Evolutionary conservation across 495 filamentous ascomycete genomes (phyloP).

Genomic region (Aspergillus cavernicola): DNA sequence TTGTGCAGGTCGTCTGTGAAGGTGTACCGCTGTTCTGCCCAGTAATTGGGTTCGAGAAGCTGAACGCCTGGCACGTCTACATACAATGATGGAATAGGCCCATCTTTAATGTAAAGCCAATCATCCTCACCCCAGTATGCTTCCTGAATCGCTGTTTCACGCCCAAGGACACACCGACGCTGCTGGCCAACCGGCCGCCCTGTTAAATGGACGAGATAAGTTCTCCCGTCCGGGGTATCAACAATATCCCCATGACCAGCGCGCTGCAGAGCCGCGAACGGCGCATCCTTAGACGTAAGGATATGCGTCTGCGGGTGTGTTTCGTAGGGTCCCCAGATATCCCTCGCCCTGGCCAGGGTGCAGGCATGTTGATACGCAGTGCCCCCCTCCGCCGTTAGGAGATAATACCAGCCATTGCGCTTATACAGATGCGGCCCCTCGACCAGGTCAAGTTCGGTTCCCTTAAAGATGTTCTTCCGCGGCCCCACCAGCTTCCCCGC

Average conservation of each 20-base stretch:
- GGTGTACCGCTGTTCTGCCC: constrained; percentile 6
- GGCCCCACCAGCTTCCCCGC: constrained; percentile 1
- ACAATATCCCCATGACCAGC: constrained; percentile 8
- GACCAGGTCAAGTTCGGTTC: constrained; percentile 34
- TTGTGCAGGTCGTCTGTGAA: constrained; percentile 2
- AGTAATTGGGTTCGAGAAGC: neutral
- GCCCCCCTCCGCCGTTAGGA: constrained; percentile 9
- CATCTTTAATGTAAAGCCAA: constrained; percentile 6
- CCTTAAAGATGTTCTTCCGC: neutral
- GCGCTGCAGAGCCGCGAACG: constrained; percentile 7
- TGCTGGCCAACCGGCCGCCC: constrained; percentile 6
- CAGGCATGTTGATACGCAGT: constrained; percentile 5
- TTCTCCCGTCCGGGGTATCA: constrained; percentile 1
- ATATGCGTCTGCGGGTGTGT: neutral
- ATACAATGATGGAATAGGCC: constrained; percentile 7
- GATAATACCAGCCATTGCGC: constrained; percentile 8
- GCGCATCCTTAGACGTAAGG: neutral
- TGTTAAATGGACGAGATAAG: constrained; percentile 7
- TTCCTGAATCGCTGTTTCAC: constrained; percentile 10
- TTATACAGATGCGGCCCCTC: constrained; percentile 31
- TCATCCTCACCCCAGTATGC: constrained; percentile 4
- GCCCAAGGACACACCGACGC: constrained; percentile 5
- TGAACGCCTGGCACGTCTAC: constrained; percentile 1
- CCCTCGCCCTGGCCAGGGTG: constrained; percentile 5
- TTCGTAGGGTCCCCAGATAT: constrained; percentile 12